Percentiles rank a stretch among this genome's conserved stretches.
Conservation (phyloP, 2,329 filamentous ascomycete genomes). For the Epichloe scottii region DNA sequence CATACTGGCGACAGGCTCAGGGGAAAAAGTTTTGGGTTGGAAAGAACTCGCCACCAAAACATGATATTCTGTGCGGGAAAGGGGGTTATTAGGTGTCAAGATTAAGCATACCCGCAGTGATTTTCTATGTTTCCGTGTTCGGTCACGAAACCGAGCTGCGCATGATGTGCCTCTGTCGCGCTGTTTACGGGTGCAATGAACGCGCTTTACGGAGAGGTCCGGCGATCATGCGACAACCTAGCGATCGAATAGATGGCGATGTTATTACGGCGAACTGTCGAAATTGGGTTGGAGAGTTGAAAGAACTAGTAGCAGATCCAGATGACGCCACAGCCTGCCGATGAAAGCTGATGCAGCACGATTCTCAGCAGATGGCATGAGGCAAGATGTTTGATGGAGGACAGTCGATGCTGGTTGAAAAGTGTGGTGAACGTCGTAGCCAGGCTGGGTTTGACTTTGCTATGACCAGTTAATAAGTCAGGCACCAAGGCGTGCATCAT, state of each 20-base stretch:
- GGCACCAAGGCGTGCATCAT: slow-evolving; percentile 15
- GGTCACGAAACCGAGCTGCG: neutral
- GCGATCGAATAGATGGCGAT: slow-evolving; percentile 4
- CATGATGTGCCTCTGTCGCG: slow-evolving; percentile 12
- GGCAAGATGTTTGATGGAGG: slow-evolving; percentile 16
- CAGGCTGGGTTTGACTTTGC: slow-evolving; percentile 3
- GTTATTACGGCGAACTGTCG: slow-evolving; percentile 6
- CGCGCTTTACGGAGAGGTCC: slow-evolving; percentile 10
- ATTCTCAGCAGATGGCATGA: slow-evolving; percentile 14
- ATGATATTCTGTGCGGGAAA: slow-evolving; percentile 2
- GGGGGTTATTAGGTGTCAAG: slow-evolving; percentile 12
- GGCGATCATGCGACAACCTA: slow-evolving; percentile 7
- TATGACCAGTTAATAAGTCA: slow-evolving; percentile 20
- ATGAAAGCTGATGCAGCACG: slow-evolving; percentile 12
- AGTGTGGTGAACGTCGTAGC: slow-evolving; percentile 17
- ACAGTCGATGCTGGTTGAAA: slow-evolving; percentile 20
- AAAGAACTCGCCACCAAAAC: neutral
- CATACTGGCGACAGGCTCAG: slow-evolving; percentile 5
- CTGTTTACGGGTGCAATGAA: slow-evolving; percentile 22
- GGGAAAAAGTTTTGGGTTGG: neutral
- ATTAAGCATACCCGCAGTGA: slow-evolving; percentile 20
- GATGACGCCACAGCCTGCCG: slow-evolving; percentile 13
- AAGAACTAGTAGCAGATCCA: slow-evolving; percentile 9
- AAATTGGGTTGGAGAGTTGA: slow-evolving; percentile 6
- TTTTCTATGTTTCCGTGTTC: slow-evolving; percentile 14